phyloP scores from a whole-genome alignment of 2,329 filamentous ascomycete genomes.

The Fusarium acutatum region DNA sequence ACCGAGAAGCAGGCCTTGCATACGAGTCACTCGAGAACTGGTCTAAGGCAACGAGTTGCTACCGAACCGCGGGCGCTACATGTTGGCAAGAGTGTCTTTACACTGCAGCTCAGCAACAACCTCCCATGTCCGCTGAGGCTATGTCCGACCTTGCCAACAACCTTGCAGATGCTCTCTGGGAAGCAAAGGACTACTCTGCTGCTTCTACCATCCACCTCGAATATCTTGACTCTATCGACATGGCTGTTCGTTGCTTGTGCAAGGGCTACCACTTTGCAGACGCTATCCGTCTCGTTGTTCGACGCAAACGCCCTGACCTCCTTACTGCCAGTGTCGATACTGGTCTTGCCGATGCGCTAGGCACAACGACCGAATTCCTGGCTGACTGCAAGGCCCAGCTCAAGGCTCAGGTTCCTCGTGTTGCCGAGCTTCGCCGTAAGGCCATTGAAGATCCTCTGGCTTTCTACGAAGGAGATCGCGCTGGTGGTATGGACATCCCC shows the following conservation, averaged over 20 bases:
- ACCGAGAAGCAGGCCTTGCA: slow-evolving; percentile 87
- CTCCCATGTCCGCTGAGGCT: slow-evolving; percentile 67
- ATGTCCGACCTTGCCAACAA: slow-evolving; percentile 74
- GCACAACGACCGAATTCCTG: slow-evolving; percentile 86
- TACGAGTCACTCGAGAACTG: slow-evolving; percentile 88
- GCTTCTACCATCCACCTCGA: slow-evolving; percentile 85
- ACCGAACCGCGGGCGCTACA: slow-evolving; percentile 77
- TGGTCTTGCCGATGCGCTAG: slow-evolving; percentile 82
- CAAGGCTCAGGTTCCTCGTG: slow-evolving; percentile 82
- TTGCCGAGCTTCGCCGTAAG: slow-evolving; percentile 81
- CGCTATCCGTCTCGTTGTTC: slow-evolving; percentile 79
- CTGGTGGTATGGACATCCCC: slow-evolving; percentile 74
- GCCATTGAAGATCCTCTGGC: slow-evolving; percentile 86
- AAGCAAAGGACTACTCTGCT: slow-evolving; percentile 83
- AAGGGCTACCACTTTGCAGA: slow-evolving; percentile 88
- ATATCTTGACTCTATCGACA: slow-evolving; percentile 76
- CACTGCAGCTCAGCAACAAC: slow-evolving; percentile 72
- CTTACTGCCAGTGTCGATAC: slow-evolving; percentile 76
- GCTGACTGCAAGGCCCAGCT: slow-evolving; percentile 92
- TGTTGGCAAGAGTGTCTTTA: slow-evolving; percentile 93
- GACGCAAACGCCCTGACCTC: slow-evolving; percentile 67
- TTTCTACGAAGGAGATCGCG: slow-evolving; percentile 84
- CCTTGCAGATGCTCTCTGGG: slow-evolving; percentile 80
- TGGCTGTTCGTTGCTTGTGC: slow-evolving; percentile 81
- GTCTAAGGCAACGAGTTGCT: slow-evolving; percentile 79